A percentile compares a stretch with the other conserved stretches of the same genome.
Conservation (phyloP, 805 yeast genomes). For the Kluyveromyces dobzhanskii region DNA sequence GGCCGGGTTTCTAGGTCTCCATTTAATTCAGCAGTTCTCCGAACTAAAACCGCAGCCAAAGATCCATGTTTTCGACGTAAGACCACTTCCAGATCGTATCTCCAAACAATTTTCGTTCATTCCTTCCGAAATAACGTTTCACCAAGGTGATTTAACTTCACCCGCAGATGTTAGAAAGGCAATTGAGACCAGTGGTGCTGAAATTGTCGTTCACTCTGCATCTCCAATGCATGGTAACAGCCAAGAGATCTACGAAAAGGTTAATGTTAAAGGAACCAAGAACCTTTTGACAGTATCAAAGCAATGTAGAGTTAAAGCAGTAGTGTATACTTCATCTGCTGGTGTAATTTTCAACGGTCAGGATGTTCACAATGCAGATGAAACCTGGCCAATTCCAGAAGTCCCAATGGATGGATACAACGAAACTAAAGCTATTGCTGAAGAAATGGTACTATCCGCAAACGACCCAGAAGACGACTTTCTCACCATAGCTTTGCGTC, state of each 20-base stretch:
- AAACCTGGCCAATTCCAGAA: conserved; percentile 85
- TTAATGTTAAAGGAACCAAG: conserved; percentile 82
- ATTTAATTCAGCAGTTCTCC: conserved; percentile 78
- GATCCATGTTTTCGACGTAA: conserved; percentile 83
- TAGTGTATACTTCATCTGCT: conserved; percentile 94
- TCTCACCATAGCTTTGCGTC: conserved; percentile 80
- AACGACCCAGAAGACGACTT: conserved; percentile 50
- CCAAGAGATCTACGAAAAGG: conserved; percentile 78
- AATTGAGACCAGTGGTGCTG: conserved; percentile 48
- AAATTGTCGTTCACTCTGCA: conserved; percentile 88
- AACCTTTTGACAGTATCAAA: conserved; percentile 62
- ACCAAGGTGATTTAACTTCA: conserved; percentile 79
- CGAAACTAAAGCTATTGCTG: conserved; percentile 90
- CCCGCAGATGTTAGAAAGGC: conserved; percentile 59
- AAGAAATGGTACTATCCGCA: conserved; percentile 66
- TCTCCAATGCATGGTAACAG: conserved; percentile 90
- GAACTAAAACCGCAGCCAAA: conserved; percentile 54
- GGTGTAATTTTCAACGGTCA: conserved; percentile 97
- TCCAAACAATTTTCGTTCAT: conserved; percentile 72
- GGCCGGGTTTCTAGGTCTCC: conserved; percentile 89
- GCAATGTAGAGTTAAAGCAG: conserved; percentile 42
- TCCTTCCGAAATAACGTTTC: conserved; percentile 46
- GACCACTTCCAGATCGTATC: conserved; percentile 70
- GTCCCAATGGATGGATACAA: conserved; percentile 95
- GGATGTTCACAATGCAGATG: conserved; percentile 87